Evolutionary conservation across 2,329 filamentous ascomycete genomes (phyloP).

Genomic region (Hymenoscyphus fraxineus): DNA sequence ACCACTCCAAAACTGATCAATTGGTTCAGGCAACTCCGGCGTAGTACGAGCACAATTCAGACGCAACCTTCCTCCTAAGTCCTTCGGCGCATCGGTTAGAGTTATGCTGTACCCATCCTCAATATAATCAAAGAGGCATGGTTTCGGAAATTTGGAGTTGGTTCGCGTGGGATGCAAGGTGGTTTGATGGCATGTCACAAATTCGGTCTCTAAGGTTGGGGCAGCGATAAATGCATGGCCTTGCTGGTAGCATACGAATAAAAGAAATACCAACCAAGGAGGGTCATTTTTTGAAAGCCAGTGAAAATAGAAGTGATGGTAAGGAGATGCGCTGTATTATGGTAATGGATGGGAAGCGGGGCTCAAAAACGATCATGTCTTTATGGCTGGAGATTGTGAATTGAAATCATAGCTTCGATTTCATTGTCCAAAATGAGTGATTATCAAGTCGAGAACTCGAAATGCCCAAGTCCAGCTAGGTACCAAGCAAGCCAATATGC

Average conservation of each 20-base stretch:
- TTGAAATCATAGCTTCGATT: neutral
- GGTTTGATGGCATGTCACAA: slow-evolving; percentile 57
- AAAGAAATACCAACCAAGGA: slow-evolving; percentile 38
- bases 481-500: too few species aligned
- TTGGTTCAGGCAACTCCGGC: slow-evolving; percentile 78
- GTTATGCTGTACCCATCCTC: slow-evolving; percentile 98
- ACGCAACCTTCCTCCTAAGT: slow-evolving; percentile 91
- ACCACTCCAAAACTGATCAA: slow-evolving; percentile 15
- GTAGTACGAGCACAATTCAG: slow-evolving; percentile 97
- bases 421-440: neutral
- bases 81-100: slow-evolving; percentile 92
- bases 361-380: slow-evolving; percentile 1
- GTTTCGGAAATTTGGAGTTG: slow-evolving; percentile 42
- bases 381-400: slow-evolving; percentile 3
- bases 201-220: slow-evolving; percentile 45
- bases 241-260: slow-evolving; percentile 54
- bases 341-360: neutral
- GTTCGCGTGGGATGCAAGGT: slow-evolving; percentile 48
- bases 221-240: slow-evolving; percentile 53
- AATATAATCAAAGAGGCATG: slow-evolving; percentile 63
- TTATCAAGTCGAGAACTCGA: neutral
- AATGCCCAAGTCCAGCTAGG: neutral
- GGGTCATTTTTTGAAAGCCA: slow-evolving; percentile 3
- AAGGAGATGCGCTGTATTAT: neutral
- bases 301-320: slow-evolving; percentile 6